These are phyloP conservation scores for Syncephalastrum sp. DNA, from an alignment of 371 early-diverging fungal genomes.

Conservation along the genomic window DNA sequence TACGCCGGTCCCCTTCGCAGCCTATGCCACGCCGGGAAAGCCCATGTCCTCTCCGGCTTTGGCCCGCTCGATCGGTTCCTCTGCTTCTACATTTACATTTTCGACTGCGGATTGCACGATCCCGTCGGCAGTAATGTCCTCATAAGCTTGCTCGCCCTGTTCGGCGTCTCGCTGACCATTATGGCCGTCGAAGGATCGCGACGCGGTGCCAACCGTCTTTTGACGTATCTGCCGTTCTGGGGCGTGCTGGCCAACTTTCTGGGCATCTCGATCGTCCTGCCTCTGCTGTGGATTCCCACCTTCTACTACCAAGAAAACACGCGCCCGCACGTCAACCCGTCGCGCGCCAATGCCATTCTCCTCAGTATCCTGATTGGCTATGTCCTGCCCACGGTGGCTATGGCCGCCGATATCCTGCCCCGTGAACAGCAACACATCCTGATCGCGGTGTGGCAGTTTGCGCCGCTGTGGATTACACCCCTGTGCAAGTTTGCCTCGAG, in stretches of 20 bases:
- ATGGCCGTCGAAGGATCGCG: constrained; percentile 17
- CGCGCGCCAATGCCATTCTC: constrained; percentile 16
- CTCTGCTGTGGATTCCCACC: constrained; percentile 12
- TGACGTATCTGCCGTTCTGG: constrained; percentile 10
- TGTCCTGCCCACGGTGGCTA: constrained; percentile 9
- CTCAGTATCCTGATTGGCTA: constrained; percentile 11
- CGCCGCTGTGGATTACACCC: constrained; percentile 5
- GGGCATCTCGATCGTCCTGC: constrained; percentile 14
- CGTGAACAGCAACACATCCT: constrained; percentile 2
- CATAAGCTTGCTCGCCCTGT: constrained; percentile 8
- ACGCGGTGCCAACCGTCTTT: constrained; percentile 3
- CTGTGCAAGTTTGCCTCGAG: background rate
- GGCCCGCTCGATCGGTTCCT: constrained; percentile 1
- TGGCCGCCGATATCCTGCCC: background rate
- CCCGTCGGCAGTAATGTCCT: constrained; percentile 10
- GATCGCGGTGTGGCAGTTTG: constrained; percentile 14
- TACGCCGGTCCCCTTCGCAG: too few species aligned
- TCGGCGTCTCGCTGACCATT: constrained; percentile 10
- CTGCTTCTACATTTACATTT: constrained; percentile 7
- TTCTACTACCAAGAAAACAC: constrained; percentile 3
- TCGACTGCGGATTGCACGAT: constrained; percentile 10
- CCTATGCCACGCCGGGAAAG: too few species aligned
- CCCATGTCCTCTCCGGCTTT: constrained; percentile 1
- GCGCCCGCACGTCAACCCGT: background rate
- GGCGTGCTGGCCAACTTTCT: constrained; percentile 7